These are phyloP conservation scores for Globisporangium ultimum DNA, from an alignment of 352 stramenopile genomes.

Conservation along the genomic window DNA sequence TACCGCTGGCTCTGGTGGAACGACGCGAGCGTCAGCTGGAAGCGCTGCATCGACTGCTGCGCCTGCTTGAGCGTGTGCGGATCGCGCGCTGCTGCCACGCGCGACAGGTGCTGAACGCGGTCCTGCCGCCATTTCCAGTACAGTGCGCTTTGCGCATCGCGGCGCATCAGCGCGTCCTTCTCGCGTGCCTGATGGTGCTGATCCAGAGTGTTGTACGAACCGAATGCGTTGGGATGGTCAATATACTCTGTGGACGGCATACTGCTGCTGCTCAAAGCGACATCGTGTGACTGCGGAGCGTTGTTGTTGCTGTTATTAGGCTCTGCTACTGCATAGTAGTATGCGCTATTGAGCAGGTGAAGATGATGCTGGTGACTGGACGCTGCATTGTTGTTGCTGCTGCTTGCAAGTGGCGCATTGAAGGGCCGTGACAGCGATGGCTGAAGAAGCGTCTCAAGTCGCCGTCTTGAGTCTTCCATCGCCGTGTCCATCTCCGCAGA, in stretches of 20 bases:
- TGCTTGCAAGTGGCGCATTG: too few species aligned
- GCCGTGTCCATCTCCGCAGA: slow-evolving; percentile 19
- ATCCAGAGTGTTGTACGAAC: background rate
- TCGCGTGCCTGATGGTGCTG: background rate
- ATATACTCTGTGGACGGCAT: background rate
- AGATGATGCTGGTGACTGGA: too few species aligned
- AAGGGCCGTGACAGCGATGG: background rate
- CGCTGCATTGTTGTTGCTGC: background rate
- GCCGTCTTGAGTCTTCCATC: slow-evolving; percentile 19
- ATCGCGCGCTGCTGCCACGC: slow-evolving; percentile 18
- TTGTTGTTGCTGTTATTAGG: background rate
- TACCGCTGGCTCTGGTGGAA: slow-evolving; percentile 7
- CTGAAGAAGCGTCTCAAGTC: background rate
- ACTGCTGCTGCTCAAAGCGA: background rate
- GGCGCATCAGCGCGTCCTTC: slow-evolving; percentile 12
- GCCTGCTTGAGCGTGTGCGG: slow-evolving; percentile 18
- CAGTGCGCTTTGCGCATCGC: slow-evolving; percentile 22
- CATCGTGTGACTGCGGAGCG: background rate
- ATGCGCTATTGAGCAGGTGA: too few species aligned
- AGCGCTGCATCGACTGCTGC: slow-evolving; percentile 43
- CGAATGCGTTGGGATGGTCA: background rate
- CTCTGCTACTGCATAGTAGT: background rate
- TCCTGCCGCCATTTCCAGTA: slow-evolving; percentile 27
- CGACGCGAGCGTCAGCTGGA: slow-evolving; percentile 32
- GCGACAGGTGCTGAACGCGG: slow-evolving; percentile 18